Evolutionary conservation across 805 yeast genomes (phyloP).

Genomic region (Pichia phayaonensis): DNA sequence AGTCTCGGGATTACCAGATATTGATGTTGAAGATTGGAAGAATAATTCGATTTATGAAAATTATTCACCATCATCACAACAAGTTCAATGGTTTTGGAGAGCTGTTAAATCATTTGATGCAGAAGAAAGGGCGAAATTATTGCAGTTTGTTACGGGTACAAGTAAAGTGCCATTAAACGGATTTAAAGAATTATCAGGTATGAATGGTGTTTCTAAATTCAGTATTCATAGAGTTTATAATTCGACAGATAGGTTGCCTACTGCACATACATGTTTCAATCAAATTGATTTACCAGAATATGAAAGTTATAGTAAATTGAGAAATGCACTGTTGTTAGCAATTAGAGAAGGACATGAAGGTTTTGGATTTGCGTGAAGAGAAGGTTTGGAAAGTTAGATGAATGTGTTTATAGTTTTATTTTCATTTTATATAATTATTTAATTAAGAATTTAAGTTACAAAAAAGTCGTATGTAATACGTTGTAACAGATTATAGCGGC

Average conservation of each 20-base stretch:
- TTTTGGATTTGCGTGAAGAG: conserved; percentile 64
- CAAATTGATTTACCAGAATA: conserved; percentile 92
- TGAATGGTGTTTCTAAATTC: conserved; percentile 78
- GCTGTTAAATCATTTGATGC: conserved; percentile 90
- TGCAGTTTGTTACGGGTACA: conserved; percentile 97
- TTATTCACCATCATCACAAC: conserved; percentile 75
- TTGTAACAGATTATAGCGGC: too few relatives aligned
- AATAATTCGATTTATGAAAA: conserved; percentile 74
- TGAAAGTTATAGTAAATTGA: conserved; percentile 76
- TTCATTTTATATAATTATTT: neutral
- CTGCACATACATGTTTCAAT: conserved; percentile 95
- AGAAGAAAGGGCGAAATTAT: conserved; percentile 87
- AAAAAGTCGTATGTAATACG: too few relatives aligned
- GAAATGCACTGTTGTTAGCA: conserved; percentile 75
- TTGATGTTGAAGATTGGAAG: conserved; percentile 95
- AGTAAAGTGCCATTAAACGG: conserved; percentile 94
- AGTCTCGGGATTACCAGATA: conserved; percentile 92
- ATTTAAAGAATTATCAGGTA: conserved; percentile 82
- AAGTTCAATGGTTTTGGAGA: conserved; percentile 96
- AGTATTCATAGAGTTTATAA: conserved; percentile 88
- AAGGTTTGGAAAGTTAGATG: too few relatives aligned
- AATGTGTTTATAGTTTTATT: neutral
- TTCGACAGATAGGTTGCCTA: conserved; percentile 76
- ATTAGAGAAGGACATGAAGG: conserved; percentile 95
- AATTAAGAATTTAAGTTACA: neutral